phyloP scores from a whole-genome alignment of 2,329 filamentous ascomycete genomes.

The Fusarium sambucinum region DNA sequence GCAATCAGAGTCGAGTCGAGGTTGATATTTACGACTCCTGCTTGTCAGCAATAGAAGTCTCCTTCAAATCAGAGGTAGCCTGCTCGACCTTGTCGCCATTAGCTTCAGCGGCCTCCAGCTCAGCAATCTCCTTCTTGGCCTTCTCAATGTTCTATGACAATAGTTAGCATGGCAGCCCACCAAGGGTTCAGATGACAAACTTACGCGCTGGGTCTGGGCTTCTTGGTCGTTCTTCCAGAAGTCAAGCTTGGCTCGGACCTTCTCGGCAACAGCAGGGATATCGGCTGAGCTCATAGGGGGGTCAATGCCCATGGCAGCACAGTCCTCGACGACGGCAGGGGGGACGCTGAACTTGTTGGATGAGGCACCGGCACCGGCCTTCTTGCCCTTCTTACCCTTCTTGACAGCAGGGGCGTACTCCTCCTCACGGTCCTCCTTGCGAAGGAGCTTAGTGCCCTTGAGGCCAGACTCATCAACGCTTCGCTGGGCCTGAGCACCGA shows the following conservation, averaged over 20 bases:
- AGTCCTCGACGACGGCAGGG: conserved; percentile 91
- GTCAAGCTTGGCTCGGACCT: conserved; percentile 90
- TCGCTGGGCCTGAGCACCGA: conserved; percentile 82
- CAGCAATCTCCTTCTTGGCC: conserved; percentile 94
- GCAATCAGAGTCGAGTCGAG: conserved; percentile 1
- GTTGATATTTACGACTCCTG: conserved; percentile 57
- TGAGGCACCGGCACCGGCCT: conserved; percentile 62
- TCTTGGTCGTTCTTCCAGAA: conserved; percentile 94
- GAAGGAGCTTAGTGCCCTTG: conserved; percentile 85
- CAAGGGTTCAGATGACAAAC: conserved; percentile 50
- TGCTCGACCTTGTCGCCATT: conserved; percentile 67
- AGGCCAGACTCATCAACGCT: conserved; percentile 86
- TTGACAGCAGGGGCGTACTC: conserved; percentile 85
- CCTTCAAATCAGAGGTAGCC: conserved; percentile 64
- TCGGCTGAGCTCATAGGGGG: conserved; percentile 89
- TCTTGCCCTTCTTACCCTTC: conserved; percentile 89
- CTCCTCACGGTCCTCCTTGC: conserved; percentile 90
- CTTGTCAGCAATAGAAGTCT: conserved; percentile 66
- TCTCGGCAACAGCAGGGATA: conserved; percentile 82
- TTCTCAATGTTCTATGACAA: conserved; percentile 87
- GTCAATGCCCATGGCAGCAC: conserved; percentile 84
- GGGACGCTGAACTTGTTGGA: conserved; percentile 81
- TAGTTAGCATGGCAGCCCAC: conserved; percentile 47
- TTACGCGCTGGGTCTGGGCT: conserved; percentile 88
- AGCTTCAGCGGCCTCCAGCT: conserved; percentile 74